These are phyloP conservation scores for Flaveria floridana DNA, from an alignment of 140 eudicot species.

Conservation along the genomic window DNA sequence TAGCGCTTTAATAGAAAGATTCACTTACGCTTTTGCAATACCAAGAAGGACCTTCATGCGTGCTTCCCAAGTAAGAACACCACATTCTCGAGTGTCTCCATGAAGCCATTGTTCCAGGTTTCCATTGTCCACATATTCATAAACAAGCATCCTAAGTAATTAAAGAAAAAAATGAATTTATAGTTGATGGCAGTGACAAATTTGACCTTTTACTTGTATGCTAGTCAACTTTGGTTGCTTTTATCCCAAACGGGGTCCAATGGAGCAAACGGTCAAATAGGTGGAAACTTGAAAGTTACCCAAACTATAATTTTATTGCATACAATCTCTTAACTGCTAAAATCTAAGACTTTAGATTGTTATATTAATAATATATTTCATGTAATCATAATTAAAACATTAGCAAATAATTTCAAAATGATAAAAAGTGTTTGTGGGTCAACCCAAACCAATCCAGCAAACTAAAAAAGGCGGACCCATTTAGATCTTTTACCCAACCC, in stretches of 20 bases:
- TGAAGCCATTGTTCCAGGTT: slow-evolving; percentile 96
- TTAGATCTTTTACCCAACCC: not conserved
- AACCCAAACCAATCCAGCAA: not conserved
- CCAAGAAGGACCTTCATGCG: slow-evolving; percentile 93
- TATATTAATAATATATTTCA: not conserved
- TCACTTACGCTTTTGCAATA: slow-evolving; percentile 86
- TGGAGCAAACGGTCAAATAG: not conserved
- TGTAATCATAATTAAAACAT: not conserved
- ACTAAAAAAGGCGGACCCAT: not conserved
- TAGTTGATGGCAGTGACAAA: not conserved
- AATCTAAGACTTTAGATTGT: not conserved
- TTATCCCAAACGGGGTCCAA: not conserved
- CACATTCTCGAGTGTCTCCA: slow-evolving; percentile 73
- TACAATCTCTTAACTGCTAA: not conserved
- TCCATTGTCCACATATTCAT: slow-evolving; percentile 87
- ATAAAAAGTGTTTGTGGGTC: not conserved
- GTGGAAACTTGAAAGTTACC: not conserved
- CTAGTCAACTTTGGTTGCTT: not conserved
- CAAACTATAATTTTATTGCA: not conserved
- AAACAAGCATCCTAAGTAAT: slow-evolving; percentile 74
- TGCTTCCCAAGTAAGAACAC: slow-evolving; percentile 85
- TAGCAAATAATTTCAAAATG: not conserved
- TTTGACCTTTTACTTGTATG: not conserved
- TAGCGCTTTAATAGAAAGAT: slow-evolving; percentile 17
- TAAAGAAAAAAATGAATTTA: slow-evolving; percentile 16